Percentiles rank a stretch among this genome's conserved stretches.
Evolutionary conservation across 2,329 filamentous ascomycete species (phyloP).

Genomic region (Xenoacremonium recifei): DNA sequence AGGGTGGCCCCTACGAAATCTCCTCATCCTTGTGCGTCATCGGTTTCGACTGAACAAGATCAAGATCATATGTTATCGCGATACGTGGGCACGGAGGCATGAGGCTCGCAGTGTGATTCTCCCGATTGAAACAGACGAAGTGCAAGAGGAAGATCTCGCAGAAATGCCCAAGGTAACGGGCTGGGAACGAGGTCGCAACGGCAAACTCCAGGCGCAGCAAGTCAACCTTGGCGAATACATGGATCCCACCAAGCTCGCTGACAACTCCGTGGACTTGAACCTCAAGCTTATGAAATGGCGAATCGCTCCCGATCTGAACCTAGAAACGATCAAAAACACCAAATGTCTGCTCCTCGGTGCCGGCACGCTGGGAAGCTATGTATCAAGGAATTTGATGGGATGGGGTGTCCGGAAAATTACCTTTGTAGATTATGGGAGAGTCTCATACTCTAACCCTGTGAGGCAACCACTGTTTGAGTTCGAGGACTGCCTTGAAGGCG

Average conservation of each 20-base stretch:
- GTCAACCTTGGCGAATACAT: conserved; percentile 90
- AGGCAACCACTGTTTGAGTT: conserved; percentile 91
- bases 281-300: conserved; percentile 99
- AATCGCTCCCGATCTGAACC: conserved; percentile 81
- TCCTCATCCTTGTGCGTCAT: conserved; percentile 80
- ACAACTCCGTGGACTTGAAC: conserved; percentile 94
- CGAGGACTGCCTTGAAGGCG: conserved; percentile 82
- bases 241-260: conserved; percentile 83
- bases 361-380: conserved; percentile 90
- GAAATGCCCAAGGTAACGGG: conserved; percentile 87
- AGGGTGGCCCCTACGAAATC: conserved; percentile 89
- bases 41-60: conserved; percentile 74
- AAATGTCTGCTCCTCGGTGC: conserved; percentile 90
- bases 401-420: conserved; percentile 97
- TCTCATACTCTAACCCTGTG: conserved; percentile 96
- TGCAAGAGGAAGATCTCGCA: conserved; percentile 41
- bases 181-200: conserved; percentile 82
- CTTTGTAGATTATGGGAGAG: conserved; percentile 88
- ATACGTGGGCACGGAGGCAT: conserved; percentile 74
- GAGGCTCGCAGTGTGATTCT: conserved; percentile 81
- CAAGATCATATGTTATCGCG: conserved; percentile 88
- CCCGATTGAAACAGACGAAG: conserved; percentile 55
- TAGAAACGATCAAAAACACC: conserved; percentile 85
- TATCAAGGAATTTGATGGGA: conserved; percentile 86
- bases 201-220: conserved; percentile 74